These are phyloP conservation scores for Spatholobus suberectus DNA, from an alignment of 306 rosid genomes.

Conservation along the genomic window DNA sequence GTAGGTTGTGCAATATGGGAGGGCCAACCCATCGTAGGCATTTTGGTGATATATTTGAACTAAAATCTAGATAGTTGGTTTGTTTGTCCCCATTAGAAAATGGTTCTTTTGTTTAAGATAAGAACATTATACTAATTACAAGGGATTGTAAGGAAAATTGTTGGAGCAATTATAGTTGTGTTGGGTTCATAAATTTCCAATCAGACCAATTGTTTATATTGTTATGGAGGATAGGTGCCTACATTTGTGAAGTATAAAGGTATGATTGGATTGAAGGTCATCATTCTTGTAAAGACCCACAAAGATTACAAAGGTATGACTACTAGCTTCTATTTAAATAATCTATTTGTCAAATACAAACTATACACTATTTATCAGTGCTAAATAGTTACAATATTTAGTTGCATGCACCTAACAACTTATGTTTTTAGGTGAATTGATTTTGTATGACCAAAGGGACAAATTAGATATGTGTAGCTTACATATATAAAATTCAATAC, in stretches of 20 bases:
- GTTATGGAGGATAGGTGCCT: conserved; percentile 20
- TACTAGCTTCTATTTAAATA: background rate
- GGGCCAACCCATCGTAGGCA: conserved; percentile 11
- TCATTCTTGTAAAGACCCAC: background rate
- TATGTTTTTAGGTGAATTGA: too few relatives aligned
- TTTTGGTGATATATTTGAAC: background rate
- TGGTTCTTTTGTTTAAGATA: background rate
- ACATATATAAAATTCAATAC: too few relatives aligned
- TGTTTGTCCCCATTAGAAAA: background rate
- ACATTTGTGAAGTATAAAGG: background rate
- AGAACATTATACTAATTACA: background rate
- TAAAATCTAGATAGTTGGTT: background rate
- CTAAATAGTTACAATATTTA: too few relatives aligned
- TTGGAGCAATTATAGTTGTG: conserved; percentile 26
- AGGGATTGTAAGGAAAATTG: conserved; percentile 31
- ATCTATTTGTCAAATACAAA: background rate
- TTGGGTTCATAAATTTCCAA: conserved; percentile 15
- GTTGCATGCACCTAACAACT: too few relatives aligned
- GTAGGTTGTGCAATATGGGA: conserved; percentile 23
- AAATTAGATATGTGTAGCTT: too few relatives aligned
- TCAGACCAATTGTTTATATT: conserved; percentile 23
- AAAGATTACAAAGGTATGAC: background rate
- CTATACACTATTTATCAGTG: background rate
- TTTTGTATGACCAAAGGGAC: too few relatives aligned
- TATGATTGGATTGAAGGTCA: background rate